Conservation (phyloP, 345 rosid species). For the Bruguiera parviflora region DNA sequence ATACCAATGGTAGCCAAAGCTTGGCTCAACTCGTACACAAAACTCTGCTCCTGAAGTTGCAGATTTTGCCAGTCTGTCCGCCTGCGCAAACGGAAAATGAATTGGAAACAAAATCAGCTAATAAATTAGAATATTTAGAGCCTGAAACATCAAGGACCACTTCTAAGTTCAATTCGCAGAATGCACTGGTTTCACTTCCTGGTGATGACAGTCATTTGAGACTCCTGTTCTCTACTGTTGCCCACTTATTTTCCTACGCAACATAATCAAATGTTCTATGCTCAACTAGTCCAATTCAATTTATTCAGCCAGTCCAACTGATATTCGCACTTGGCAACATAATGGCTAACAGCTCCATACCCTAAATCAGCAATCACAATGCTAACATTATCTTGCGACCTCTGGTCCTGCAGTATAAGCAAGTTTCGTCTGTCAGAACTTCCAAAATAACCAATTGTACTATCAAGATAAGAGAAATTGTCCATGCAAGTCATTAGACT, state of each 20-base stretch:
- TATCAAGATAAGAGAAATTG: neutral
- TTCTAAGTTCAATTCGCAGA: too few relatives aligned
- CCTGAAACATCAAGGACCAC: too few relatives aligned
- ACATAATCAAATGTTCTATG: too few relatives aligned
- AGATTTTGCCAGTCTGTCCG: constrained; percentile 72
- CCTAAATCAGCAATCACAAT: constrained; percentile 80
- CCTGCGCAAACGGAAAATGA: constrained; percentile 29
- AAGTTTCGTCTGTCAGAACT: constrained; percentile 15
- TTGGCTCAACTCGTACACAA: constrained; percentile 59
- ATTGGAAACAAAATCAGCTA: neutral
- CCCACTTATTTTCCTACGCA: too few relatives aligned
- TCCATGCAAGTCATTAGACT: constrained; percentile 29
- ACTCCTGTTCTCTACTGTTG: too few relatives aligned
- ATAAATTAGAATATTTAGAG: neutral
- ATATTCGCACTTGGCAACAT: too few relatives aligned
- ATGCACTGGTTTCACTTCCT: too few relatives aligned
- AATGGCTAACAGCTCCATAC: constrained; percentile 26
- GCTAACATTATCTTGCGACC: constrained; percentile 76
- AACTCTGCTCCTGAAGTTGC: constrained; percentile 53
- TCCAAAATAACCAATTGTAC: neutral
- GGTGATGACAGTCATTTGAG: too few relatives aligned
- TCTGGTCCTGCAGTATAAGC: constrained; percentile 53
- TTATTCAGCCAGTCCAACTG: too few relatives aligned
- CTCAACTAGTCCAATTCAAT: too few relatives aligned
- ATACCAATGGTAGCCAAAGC: constrained; percentile 70